Base-by-base conservation (phyloP, 2,329 filamentous ascomycete species). In the Colletotrichum gloeosporioides region DNA sequence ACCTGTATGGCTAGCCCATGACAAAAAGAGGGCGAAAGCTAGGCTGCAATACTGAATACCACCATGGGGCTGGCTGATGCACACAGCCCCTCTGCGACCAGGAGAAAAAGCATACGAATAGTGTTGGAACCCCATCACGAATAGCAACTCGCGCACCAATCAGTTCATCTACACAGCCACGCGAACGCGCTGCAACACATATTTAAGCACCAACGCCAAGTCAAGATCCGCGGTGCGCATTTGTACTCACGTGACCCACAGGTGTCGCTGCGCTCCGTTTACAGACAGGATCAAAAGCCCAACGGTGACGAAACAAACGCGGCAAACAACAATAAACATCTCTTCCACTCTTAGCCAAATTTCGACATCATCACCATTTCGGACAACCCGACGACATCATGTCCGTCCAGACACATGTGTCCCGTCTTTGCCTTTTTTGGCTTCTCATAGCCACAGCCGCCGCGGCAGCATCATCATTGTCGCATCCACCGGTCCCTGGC, bases 401-500 rank as follows among this genome's bases (percentile, higher is more conserved):
- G 44, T 22, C 6, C n/a, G 6, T 53, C 10, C 18, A 53, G 6
- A 22, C 1, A 22, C 10, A 53, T 22, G 10, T 13, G n/a, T 22
- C n/a, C 6, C 10, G 44, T 53, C 10, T 22, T 2, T 22, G n/a
- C 6, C n/a, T 22, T 4, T 6, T 34, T n/a, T 34, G n/a, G 7
- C 8, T 65, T 16, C 13, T 49, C n/a, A 13, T 44, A 2, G 5
- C 16, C 15, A 1, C 22, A 0, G 18, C 0, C 0, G 29, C 62
- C 5, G 34, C 34, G 6, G 0, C 18, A 25, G 18, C 34, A 25
- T n/a, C 16, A n/a, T 10, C 59, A 65, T 27, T 5, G 34, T 65
- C 22, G 8, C 62, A 29, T 27, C 34, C 22, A 3, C 22, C 29
- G 34, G 49, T 68, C 5, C 65, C 65, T 12, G 65, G 65, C 31